Evolutionary conservation across 2,329 filamentous ascomycete species (phyloP), one percentile per base, ranked within the genome.

Genomic region (Claviceps paspali): DNA sequence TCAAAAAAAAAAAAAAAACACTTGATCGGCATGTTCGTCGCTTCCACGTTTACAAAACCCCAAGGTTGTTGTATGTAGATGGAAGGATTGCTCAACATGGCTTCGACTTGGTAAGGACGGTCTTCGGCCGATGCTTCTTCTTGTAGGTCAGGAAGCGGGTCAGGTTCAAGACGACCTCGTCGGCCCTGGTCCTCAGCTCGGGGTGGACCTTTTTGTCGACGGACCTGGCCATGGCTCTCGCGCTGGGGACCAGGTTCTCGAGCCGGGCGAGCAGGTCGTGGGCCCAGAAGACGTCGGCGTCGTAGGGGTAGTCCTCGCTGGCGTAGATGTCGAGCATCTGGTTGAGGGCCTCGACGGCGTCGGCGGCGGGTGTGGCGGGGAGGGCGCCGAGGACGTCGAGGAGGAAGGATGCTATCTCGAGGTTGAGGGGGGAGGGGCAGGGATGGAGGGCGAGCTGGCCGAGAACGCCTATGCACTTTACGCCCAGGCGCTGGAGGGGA

Each of bases 291-390:
- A 81, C 75, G 19, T 68, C 64, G 40, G 59, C 61, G 50, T 81
- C 77, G 49, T 68, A 76, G 9, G 64, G 58, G 38, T 61, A 64
- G 10, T 61, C 63, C 52, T 76, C 73, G 49, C 81, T 72, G 19
- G 66, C 70, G 54, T 81, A 82, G 6, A 82, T 65, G 46, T 81
- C 77, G 45, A 79, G 78, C 14, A 82, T 43, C 52, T 79, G 73
- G 54, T 80, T 73, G 30, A 81, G 57, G 12, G 73, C 71, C 56
- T 81, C 76, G 23, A 81, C 65, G 5, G 64, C 63, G 32, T 79
- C 72, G 2, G 73, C 75, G 2, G 65, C 55, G 2, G 71, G 62
- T 1, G 67, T 68, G 31, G 66, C 58, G 5, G 73, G 70, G 14
- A 71, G 56, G 8, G 55, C 54, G 23, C 64, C 59, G 23, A 79